A percentile compares a stretch with the other conserved stretches of the same genome.
These are phyloP conservation scores for Amphicarpaea edgeworthii DNA, from an alignment of 306 rosid genomes.

Conservation along the genomic window DNA sequence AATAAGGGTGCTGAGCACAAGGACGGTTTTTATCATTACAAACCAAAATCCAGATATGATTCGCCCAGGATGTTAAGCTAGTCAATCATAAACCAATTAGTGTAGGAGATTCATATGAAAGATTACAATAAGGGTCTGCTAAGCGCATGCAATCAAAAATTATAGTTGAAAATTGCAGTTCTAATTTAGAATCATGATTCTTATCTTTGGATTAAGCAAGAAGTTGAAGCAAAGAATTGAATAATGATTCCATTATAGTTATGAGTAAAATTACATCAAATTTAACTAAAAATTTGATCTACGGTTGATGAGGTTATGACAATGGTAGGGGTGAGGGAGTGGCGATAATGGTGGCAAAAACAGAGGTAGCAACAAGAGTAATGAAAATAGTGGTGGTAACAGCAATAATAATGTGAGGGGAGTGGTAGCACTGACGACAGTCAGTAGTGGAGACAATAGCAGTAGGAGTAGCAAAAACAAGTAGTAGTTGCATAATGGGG, in stretches of 20 bases:
- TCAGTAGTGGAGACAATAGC: neutral
- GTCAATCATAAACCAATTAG: slow-evolving; percentile 5
- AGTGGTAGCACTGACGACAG: neutral
- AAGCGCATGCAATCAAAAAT: neutral
- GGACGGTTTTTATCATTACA: neutral
- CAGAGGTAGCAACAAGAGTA: neutral
- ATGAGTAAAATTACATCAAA: neutral
- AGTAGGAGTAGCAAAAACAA: neutral
- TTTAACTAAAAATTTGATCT: neutral
- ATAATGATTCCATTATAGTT: neutral
- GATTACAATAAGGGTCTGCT: neutral
- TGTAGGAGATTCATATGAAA: slow-evolving; percentile 3
- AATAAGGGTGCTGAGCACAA: neutral
- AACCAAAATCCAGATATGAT: slow-evolving; percentile 35
- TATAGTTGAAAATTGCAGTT: neutral
- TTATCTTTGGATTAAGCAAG: neutral
- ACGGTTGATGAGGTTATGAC: neutral
- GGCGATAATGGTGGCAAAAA: neutral
- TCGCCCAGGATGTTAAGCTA: slow-evolving; percentile 35
- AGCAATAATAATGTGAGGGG: neutral
- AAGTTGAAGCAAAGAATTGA: neutral
- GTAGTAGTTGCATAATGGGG: neutral
- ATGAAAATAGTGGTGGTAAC: neutral
- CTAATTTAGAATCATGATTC: neutral
- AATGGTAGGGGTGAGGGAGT: neutral